Base-by-base conservation (phyloP, 768 basidiomycete species). In the Serpula lacrymans region DNA sequence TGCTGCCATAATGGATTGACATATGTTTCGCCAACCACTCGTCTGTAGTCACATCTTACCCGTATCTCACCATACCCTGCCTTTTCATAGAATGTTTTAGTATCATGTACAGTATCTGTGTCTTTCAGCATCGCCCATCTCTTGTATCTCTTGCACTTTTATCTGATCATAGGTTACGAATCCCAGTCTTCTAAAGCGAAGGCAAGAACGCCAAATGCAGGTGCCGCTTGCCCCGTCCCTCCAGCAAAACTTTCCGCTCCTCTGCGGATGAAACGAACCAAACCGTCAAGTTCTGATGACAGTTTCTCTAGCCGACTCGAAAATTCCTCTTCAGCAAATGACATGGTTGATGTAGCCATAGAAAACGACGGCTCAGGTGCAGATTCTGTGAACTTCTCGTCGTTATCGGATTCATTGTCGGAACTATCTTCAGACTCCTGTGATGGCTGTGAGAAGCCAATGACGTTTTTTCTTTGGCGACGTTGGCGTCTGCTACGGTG, bases 151-250 rank as follows among this genome's bases (percentile, higher is more conserved):
- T n/a, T n/a, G n/a, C n/a, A n/a, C n/a, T n/a, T n/a, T n/a, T n/a
- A n/a, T n/a, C n/a, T n/a, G n/a, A n/a, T n/a, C n/a, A n/a, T n/a
- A n/a, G n/a, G n/a, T n/a, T 37, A 61, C 13, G 42, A 62, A 59
- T 87, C 85, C 86, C 87, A 90, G 54, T 88, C 87, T 39, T 89
- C 84, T 43, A 91, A 64, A 29, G 76, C 68, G 57, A 91, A 90
- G 8, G 85, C 83, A 37, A 90, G 64, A 23, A 86, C 71, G 1
- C 77, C 82, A 54, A 87, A 89, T 1, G 80, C 68, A 21, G 79
- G 58, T 10, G 81, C 77, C 20, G 71, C 76, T 37, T 81, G 80
- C 13, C 71, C 70, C n/a, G 66, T 58, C 1, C 82, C 79, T 28
- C 75, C 75, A 10, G 82, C 82, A 17, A 88, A 63, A 49, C 68